Percentiles rank a stretch among this genome's conserved stretches.
phyloP scores from a whole-genome alignment of 2,329 filamentous ascomycete species.

The Aspergillus fumigatus region DNA sequence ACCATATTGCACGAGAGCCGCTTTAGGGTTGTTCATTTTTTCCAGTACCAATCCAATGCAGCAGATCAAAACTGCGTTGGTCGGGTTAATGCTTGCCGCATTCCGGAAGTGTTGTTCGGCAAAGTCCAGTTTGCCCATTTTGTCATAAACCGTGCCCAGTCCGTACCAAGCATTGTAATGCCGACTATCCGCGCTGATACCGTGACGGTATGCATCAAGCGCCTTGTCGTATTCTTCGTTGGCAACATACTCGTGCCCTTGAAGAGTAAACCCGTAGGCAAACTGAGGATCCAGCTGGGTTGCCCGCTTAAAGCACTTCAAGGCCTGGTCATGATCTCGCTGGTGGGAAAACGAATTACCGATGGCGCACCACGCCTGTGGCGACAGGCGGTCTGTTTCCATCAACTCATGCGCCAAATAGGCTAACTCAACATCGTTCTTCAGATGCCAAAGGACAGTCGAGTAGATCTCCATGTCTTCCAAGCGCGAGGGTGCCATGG shows the following conservation, averaged over 20 bases:
- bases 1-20: conserved; percentile 75
- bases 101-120: conserved; percentile 88
- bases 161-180: conserved; percentile 99
- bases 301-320: conserved; percentile 90
- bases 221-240: conserved; percentile 98
- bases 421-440: conserved; percentile 84
- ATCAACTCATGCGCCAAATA: conserved; percentile 88
- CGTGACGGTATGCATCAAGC: conserved; percentile 76
- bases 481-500: conserved; percentile 73
- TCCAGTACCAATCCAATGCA: conserved; percentile 89
- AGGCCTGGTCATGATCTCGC: conserved; percentile 87
- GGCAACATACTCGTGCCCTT: conserved; percentile 90
- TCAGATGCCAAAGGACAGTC: conserved; percentile 97
- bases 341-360: conserved; percentile 93
- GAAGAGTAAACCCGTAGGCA: conserved; percentile 91
- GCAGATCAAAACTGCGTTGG: conserved; percentile 86
- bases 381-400: conserved; percentile 80
- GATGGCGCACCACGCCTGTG: conserved; percentile 91
- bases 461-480: conserved; percentile 99
- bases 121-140: conserved; percentile 84
- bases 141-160: conserved; percentile 74
- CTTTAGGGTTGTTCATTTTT: conserved; percentile 75
- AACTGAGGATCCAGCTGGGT: conserved; percentile 87
- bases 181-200: conserved; percentile 77
- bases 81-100: conserved; percentile 84